Percentiles rank a stretch among this genome's conserved stretches.
These are phyloP conservation scores for Pestalotiopsis sp. DNA, from an alignment of 2,329 filamentous ascomycete species.

Conservation along the genomic window DNA sequence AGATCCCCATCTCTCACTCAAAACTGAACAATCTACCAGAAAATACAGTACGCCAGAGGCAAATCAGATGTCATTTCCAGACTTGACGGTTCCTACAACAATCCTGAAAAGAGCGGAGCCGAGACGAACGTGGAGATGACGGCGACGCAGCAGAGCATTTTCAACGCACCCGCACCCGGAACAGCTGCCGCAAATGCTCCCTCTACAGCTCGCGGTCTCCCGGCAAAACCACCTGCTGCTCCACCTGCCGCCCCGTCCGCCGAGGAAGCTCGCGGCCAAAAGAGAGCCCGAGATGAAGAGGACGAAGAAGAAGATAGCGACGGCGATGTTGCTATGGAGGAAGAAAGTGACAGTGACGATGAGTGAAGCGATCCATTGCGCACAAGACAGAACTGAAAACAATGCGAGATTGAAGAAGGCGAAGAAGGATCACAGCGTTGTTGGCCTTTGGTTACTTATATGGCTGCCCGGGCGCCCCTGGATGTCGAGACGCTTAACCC, in stretches of 20 bases:
- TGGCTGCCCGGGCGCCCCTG: constrained; percentile 53
- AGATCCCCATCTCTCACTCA: not conserved
- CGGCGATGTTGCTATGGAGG: constrained; percentile 67
- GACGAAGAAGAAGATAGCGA: constrained; percentile 64
- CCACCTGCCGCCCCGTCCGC: constrained; percentile 51
- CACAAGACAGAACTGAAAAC: not conserved
- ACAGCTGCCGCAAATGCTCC: constrained; percentile 41
- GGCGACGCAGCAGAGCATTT: constrained; percentile 78
- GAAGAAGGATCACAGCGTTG: constrained; percentile 29
- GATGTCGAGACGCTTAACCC: constrained; percentile 49
- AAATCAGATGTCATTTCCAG: constrained; percentile 89
- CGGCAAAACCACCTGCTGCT: constrained; percentile 51
- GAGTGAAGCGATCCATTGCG: constrained; percentile 49
- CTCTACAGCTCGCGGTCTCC: constrained; percentile 39
- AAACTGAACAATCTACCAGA: constrained; percentile 51
- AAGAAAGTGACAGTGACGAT: constrained; percentile 63
- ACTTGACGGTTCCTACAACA: constrained; percentile 86
- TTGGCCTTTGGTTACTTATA: not conserved
- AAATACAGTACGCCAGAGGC: constrained; percentile 87
- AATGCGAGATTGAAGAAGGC: not conserved
- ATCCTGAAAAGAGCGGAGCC: constrained; percentile 53
- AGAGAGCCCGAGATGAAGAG: constrained; percentile 71
- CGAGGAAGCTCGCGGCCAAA: constrained; percentile 64
- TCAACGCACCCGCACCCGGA: constrained; percentile 66
- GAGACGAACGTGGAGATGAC: constrained; percentile 65